These are phyloP conservation scores for Mycena sanguinolenta DNA, from an alignment of 768 basidiomycete genomes.

Conservation along the genomic window DNA sequence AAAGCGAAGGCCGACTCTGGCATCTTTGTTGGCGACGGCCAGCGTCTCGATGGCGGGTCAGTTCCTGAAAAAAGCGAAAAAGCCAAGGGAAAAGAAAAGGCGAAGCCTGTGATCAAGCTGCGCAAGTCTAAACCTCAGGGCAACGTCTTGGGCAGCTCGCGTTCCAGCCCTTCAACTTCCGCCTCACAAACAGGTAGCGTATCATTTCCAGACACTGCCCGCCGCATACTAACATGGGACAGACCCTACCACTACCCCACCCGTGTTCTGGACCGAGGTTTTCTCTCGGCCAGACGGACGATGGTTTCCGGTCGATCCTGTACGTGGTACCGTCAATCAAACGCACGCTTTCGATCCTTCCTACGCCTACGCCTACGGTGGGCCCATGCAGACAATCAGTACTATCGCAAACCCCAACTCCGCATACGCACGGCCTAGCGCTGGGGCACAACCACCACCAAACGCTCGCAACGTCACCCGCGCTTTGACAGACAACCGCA, in stretches of 20 bases:
- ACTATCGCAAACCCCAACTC: constrained; percentile 17
- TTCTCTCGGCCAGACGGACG: constrained; percentile 92
- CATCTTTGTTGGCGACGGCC: constrained; percentile 55
- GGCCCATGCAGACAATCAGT: constrained; percentile 20
- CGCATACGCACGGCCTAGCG: constrained; percentile 25
- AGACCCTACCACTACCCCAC: constrained; percentile 77
- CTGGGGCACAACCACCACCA: constrained; percentile 21
- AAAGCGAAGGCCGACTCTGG: constrained; percentile 33
- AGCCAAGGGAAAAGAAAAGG: constrained; percentile 72
- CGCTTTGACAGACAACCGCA: constrained; percentile 73
- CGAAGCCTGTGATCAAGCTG: constrained; percentile 67
- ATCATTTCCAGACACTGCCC: not conserved
- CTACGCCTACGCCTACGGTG: constrained; percentile 41
- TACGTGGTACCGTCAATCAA: constrained; percentile 84
- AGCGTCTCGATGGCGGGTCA: constrained; percentile 54
- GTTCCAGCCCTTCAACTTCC: not conserved
- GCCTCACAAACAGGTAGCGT: constrained; percentile 12
- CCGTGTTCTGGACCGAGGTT: constrained; percentile 97
- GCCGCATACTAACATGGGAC: constrained; percentile 30
- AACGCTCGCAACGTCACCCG: constrained; percentile 45
- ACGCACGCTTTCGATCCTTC: constrained; percentile 85
- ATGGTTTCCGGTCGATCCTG: constrained; percentile 95
- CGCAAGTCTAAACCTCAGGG: constrained; percentile 69
- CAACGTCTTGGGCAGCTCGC: constrained; percentile 53
- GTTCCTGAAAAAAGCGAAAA: constrained; percentile 55